Percentiles rank a stretch among this genome's conserved stretches.
These are phyloP conservation scores for Gossypium stocksii DNA, from an alignment of 345 rosid species.

Conservation along the genomic window DNA sequence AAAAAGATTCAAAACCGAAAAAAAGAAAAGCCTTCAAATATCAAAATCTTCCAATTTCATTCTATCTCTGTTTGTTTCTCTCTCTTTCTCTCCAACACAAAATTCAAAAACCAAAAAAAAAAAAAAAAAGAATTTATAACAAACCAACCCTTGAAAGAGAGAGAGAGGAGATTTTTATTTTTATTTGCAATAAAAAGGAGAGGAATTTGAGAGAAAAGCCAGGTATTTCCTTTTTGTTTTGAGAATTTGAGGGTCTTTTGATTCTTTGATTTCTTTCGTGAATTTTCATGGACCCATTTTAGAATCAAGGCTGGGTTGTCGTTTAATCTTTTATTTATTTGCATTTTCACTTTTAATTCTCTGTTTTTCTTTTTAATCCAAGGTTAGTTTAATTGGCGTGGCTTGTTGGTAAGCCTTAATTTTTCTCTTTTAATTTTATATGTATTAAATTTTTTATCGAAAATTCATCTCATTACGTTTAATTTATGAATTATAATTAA, in stretches of 20 bases:
- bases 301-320: constrained; percentile 7
- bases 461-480: not conserved
- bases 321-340: constrained; percentile 2
- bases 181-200: not conserved
- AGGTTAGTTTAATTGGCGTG: constrained; percentile 29
- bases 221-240: constrained; percentile 16
- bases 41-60: constrained; percentile 9
- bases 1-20: not conserved
- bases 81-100: constrained; percentile 7
- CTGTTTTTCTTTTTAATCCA: constrained; percentile 28
- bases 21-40: not conserved
- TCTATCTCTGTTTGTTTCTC: constrained; percentile 12
- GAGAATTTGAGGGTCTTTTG: constrained; percentile 16
- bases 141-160: constrained; percentile 10
- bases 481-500: not conserved
- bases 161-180: constrained; percentile 5
- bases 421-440: not conserved
- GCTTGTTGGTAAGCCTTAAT: constrained; percentile 32
- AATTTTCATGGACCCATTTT: not conserved
- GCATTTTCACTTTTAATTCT: constrained; percentile 8
- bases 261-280: not conserved
- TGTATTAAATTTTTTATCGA: not conserved
- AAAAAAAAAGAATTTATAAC: not conserved
- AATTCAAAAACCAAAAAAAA: not conserved
- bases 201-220: constrained; percentile 19